Evolutionary conservation across 257 asterid species (phyloP).

Genomic region (Solanum peruvianum): DNA sequence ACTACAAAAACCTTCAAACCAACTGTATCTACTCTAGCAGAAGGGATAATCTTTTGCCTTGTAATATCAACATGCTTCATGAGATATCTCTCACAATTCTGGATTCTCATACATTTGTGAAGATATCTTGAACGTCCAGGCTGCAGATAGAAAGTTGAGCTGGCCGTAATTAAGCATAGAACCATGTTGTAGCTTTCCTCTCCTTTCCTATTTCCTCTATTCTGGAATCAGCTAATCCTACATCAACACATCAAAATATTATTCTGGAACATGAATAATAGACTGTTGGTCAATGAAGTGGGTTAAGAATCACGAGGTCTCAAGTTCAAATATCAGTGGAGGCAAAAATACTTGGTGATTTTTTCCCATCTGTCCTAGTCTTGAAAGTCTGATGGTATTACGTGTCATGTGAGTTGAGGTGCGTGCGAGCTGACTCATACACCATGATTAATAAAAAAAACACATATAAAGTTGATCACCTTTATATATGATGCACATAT

Average conservation of each 20-base stretch:
- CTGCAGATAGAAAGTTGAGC: slow-evolving; percentile 7
- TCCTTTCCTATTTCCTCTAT: not conserved
- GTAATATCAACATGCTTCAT: not conserved
- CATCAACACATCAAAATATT: not conserved
- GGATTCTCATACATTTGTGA: not conserved
- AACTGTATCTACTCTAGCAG: not conserved
- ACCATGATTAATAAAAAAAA: not conserved
- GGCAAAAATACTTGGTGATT: not conserved
- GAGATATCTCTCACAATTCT: not conserved
- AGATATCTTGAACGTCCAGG: not conserved
- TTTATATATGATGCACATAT: not conserved
- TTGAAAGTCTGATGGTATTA: not conserved
- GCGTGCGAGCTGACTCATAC: not conserved
- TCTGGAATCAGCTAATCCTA: not conserved
- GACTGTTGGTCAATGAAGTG: not conserved
- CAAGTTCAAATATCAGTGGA: not conserved
- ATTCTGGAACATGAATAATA: not conserved
- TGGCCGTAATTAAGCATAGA: slow-evolving; percentile 16
- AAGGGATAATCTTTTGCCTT: slow-evolving; percentile 35
- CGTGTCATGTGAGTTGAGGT: not conserved
- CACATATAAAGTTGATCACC: not conserved
- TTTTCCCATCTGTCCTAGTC: not conserved
- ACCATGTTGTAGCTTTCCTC: slow-evolving; percentile 16
- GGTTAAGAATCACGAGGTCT: not conserved
- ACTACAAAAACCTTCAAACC: slow-evolving; percentile 45